Evolutionary conservation across 2,329 filamentous ascomycete genomes (phyloP), one percentile per base, ranked within the genome.

Genomic region (Colletotrichum sp.): DNA sequence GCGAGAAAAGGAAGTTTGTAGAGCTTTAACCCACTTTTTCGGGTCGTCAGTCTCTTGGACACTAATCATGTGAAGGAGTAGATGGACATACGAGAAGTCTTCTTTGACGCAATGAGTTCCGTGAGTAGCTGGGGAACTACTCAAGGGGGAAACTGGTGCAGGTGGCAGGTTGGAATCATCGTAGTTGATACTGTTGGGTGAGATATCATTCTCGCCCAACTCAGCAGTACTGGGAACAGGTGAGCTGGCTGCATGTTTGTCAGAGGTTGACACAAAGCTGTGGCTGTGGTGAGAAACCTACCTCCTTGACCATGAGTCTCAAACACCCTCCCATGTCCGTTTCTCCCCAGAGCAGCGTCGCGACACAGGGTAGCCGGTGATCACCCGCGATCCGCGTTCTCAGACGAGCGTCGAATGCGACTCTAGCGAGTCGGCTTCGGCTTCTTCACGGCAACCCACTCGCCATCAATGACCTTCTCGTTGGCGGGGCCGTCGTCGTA

Each of bases 391-490:
- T 32, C 18, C 30, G 59, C 30, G 28, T 62, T 21, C 32, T 39
- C 34, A 44, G 62, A 39, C 62, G 30, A 39, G n/a, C 15, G 39
- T 8, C 7, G n/a, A 34, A 9, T 32, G 10, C 18, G 44, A 13
- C 44, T n/a, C 57, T 26, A 76, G 49, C 74, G 74, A 28, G 32
- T n/a, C 15, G 57, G 28, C 15, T n/a, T 24, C 2, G 70, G 70
- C 34, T 76, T 76, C 70, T 65, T 69, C 8, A 76, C 36, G 18
- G 39, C 49, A n/a, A 74, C 49, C 64, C 71, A 76, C 16, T 39
- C 70, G 16, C 36, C 49, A 5, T 69, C 74, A 15, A 65, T 26
- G 21, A 73, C 28, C n/a, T 65, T 65, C n/a, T 74, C 74, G 3
- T 21, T 26, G 44, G 57, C 16, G 21, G 21, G 57, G 8, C 44